phyloP scores from a whole-genome alignment of 192 early-diverging fungal genomes.

The Tieghemiomyces parasiticus region DNA sequence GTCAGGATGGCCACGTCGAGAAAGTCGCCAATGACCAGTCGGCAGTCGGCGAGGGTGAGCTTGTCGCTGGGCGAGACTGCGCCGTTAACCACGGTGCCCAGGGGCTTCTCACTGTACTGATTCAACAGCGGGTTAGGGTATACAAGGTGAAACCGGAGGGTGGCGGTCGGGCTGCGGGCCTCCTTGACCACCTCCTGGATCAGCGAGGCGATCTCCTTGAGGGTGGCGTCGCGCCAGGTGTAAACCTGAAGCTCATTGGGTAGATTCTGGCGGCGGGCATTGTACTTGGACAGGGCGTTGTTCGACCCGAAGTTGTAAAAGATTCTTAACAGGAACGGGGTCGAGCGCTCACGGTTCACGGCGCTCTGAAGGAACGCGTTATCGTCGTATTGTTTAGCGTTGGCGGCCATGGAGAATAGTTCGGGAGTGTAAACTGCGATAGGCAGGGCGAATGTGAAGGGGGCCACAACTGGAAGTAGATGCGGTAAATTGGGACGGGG shows the following conservation, averaged over 20 bases:
- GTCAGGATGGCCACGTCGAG: constrained; percentile 34
- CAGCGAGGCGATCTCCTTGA: constrained; percentile 39
- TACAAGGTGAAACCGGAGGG: constrained; percentile 30
- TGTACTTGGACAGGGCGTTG: background rate
- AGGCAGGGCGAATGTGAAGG: too few relatives aligned
- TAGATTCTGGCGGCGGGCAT: background rate
- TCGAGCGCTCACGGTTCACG: background rate
- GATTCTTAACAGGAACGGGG: background rate
- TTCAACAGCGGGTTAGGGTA: constrained; percentile 26
- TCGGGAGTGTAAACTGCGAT: too few relatives aligned
- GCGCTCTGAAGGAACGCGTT: too few relatives aligned
- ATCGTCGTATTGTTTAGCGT: too few relatives aligned
- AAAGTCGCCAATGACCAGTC: constrained; percentile 42
- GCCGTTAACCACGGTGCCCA: constrained; percentile 25
- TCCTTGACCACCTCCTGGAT: constrained; percentile 27
- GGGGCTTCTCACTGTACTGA: constrained; percentile 20
- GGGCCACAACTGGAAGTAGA: too few relatives aligned
- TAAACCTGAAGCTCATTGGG: background rate
- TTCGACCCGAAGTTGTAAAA: background rate
- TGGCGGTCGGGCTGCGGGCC: constrained; percentile 22
- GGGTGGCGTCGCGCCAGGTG: constrained; percentile 28
- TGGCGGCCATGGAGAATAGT: too few relatives aligned
- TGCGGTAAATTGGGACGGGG: too few relatives aligned
- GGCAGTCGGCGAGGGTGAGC: constrained; percentile 31
- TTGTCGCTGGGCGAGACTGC: constrained; percentile 20